These are phyloP conservation scores for Colletotrichum sp. DNA, from an alignment of 2,329 filamentous ascomycete genomes.

Conservation along the genomic window DNA sequence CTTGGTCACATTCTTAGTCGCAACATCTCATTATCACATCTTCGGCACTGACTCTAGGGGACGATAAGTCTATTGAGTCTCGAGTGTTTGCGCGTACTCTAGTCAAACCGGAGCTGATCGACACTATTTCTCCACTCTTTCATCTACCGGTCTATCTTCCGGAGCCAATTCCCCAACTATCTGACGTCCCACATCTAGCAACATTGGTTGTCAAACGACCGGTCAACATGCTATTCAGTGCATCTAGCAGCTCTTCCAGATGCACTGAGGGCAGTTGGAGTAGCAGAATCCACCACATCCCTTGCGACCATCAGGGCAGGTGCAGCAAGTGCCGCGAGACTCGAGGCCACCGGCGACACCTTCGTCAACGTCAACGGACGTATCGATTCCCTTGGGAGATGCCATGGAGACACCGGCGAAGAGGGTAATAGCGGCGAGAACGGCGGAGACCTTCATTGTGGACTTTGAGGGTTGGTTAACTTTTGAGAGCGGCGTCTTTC, in stretches of 20 bases:
- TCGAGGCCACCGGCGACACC: not conserved
- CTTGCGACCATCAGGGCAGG: not conserved
- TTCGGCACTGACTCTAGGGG: not conserved
- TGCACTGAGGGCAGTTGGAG: not conserved
- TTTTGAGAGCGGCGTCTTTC: not conserved
- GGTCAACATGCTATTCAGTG: not conserved
- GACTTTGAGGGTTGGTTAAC: not conserved
- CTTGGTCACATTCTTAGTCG: not conserved
- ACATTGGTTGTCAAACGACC: not conserved
- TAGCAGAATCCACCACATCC: not conserved
- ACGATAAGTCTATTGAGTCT: not conserved
- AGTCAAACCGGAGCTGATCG: not conserved
- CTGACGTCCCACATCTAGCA: not conserved
- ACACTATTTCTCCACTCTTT: not conserved
- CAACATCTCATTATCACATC: not conserved
- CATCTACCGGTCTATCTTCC: not conserved
- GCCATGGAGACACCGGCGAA: not conserved
- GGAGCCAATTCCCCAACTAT: not conserved
- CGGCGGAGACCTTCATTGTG: not conserved
- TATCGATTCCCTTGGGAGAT: not conserved
- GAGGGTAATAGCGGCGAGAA: not conserved
- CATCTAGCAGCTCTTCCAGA: not conserved
- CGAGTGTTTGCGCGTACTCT: not conserved
- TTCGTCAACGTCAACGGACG: not conserved
- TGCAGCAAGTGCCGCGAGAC: not conserved